Percentiles rank a stretch among this genome's conserved stretches.
phyloP scores from a whole-genome alignment of 2,329 filamentous ascomycete genomes.

The Neofusicoccum cordaticola region DNA sequence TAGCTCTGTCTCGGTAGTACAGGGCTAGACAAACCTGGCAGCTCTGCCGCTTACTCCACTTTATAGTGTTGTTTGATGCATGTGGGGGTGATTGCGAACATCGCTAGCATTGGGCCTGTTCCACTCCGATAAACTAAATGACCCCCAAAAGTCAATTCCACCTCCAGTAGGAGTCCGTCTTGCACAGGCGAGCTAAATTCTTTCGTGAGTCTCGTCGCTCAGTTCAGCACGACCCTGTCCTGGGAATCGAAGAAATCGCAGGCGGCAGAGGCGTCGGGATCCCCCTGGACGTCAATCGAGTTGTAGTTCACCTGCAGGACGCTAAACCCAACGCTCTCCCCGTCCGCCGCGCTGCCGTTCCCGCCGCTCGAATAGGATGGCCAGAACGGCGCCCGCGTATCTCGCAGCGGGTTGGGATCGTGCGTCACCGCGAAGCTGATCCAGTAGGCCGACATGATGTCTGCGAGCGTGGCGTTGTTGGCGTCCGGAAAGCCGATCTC shows the following conservation, averaged over 20 bases:
- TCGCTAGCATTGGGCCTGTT: not conserved
- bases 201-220: not conserved
- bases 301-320: slow-evolving; percentile 5
- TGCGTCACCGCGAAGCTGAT: slow-evolving; percentile 32
- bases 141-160: no score
- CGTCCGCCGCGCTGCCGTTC: slow-evolving; percentile 28
- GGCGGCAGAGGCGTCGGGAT: not conserved
- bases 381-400: slow-evolving; percentile 27
- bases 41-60: no score
- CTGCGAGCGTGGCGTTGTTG: slow-evolving; percentile 32
- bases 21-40: no score
- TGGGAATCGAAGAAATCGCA: slow-evolving; percentile 5
- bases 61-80: not conserved
- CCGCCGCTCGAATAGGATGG: slow-evolving; percentile 24
- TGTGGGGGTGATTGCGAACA: not conserved
- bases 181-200: no score
- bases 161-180: no score
- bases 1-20: no score
- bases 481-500: slow-evolving; percentile 1
- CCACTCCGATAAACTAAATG: not conserved
- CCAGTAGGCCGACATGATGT: slow-evolving; percentile 34
- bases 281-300: not conserved
- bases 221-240: not conserved
- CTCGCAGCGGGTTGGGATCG: slow-evolving; percentile 32
- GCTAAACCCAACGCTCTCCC: slow-evolving; percentile 37